Conservation (phyloP, 2,329 filamentous ascomycete genomes). For the Didymosphaeria variabile region DNA sequence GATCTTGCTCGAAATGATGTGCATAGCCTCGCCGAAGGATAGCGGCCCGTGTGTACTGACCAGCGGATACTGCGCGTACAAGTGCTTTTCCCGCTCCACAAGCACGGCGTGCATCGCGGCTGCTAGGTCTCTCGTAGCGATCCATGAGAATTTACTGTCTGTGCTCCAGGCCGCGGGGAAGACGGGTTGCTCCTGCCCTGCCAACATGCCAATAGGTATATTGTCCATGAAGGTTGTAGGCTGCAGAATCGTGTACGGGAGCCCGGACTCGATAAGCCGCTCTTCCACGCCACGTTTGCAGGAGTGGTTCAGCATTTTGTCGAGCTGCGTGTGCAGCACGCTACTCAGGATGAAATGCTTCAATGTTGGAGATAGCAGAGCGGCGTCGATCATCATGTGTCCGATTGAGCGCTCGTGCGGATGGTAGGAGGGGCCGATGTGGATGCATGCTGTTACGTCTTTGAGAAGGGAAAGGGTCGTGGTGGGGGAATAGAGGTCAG, state of each 20-base stretch:
- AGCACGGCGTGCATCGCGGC: constrained; percentile 34
- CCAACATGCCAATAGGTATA: constrained; percentile 30
- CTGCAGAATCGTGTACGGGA: constrained; percentile 49
- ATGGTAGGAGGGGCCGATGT: constrained; percentile 49
- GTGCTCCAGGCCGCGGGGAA: constrained; percentile 32
- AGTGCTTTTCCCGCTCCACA: constrained; percentile 35
- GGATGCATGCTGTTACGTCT: constrained; percentile 41
- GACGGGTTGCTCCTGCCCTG: constrained; percentile 29
- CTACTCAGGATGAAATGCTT: constrained; percentile 49
- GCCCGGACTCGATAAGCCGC: constrained; percentile 43
- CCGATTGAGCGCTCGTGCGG: constrained; percentile 46
- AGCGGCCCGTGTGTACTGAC: constrained; percentile 27
- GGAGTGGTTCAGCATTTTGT: constrained; percentile 51
- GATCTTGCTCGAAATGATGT: constrained; percentile 27
- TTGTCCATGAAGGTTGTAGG: constrained; percentile 48
- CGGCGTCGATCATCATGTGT: constrained; percentile 50
- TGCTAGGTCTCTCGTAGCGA: constrained; percentile 37
- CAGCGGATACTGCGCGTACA: constrained; percentile 39
- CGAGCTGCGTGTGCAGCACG: constrained; percentile 44
- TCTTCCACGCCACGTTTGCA: constrained; percentile 49
- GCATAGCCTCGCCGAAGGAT: constrained; percentile 28
- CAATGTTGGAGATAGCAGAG: constrained; percentile 34
- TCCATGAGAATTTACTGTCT: constrained; percentile 32
- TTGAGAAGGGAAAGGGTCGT: constrained; percentile 36
- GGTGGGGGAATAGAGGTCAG: constrained; percentile 34